Evolutionary conservation across 768 basidiomycete species (phyloP), one percentile per base, ranked within the genome.

Genomic region (Lentinula detonsa): DNA sequence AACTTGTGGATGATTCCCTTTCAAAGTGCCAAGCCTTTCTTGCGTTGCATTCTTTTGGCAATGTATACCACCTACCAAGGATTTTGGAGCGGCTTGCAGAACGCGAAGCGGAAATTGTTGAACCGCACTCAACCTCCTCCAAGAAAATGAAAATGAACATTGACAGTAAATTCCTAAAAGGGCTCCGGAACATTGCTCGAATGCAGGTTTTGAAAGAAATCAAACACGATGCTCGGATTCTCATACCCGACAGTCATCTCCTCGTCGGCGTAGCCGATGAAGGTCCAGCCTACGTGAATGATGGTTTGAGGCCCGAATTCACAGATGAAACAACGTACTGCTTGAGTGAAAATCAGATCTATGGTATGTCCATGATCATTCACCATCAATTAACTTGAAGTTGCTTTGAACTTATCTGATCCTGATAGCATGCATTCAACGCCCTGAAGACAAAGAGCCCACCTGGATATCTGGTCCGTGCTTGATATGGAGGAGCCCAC

Each of bases 201-300:
- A 82, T 81, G 50, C 82, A 85, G 62, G 81, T 88, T 10, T 72
- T 94, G 43, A 80, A 90, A 5, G 84, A 84, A 45, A 83, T 94
- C 66, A 93, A 93, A 65, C 84, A 90, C 65, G 75, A 78, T 42
- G 92, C 92, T 0, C 78, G 90, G 8, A 89, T 95, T 31, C 83
- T 79, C 3, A 80, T 95, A 9, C 86, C 86, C 0, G 73, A 84
- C 0, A 86, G 85, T 62, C 84, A 84, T 61, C 76, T 85, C 31
- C 78, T 95, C 1, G 88, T 93, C 10, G 93, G 93, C 1, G 81
- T 94, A 8, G 88, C 90, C 3, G 93, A 95, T 65, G 90, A 93
- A 71, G 90, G 90, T 0, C 84, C 86, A 0, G 83, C 85, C 0
- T 90, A 90, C 63, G 69, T 68, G 46, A 63, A 68, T 8, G 74